Evolutionary conservation across 1,139 yeast species (phyloP), one percentile per base, ranked within the genome.

Genomic region (Kluyveromyces sp.): DNA sequence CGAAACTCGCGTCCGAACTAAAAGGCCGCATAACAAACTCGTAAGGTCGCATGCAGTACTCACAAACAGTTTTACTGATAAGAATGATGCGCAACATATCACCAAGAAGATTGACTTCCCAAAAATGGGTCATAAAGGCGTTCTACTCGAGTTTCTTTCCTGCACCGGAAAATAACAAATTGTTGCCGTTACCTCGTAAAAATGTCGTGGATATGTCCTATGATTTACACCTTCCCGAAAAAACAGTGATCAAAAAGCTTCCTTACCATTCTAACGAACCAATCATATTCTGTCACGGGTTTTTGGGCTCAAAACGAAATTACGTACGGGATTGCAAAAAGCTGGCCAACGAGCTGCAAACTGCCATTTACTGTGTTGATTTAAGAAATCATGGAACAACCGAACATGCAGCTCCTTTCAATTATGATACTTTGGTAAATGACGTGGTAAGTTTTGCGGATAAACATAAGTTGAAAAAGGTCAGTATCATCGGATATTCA

Each of bases 331-430:
- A 67, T 13, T 76, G 69, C 1, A 60, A 68, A 41, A 55, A 55
- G 18, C 55, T 74, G 29, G 60, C 69, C 31, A 52, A 61, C 25
- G 36, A 42, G 1, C 60, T 69, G 1, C 57, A 61, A 19, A 55
- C 64, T 3, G 64, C 67, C 4, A 69, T 69, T 1, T 61, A 61
- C 48, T 73, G 73, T 1, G 56, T 74, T 9, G 80, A 75, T 51
- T 53, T 74, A 41, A 60, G 80, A 49, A 73, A 73, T 53, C 80
- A 75, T 53, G 80, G 80, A 8, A 60, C 59, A 8, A 61, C 74
- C 1, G 67, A 65, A 12, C 71, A 68, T 47, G 72, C 67, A 4
- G 52, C 57, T 26, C 80, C 79, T 0, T 69, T 69, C 48, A 65
- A 64, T 46, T 74, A 74, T 49, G 48, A 50, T 18, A 60, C 69